These are phyloP conservation scores for Mycosarcoma mackinlayi DNA, from an alignment of 1,284 basidiomycete species.

Conservation along the genomic window DNA sequence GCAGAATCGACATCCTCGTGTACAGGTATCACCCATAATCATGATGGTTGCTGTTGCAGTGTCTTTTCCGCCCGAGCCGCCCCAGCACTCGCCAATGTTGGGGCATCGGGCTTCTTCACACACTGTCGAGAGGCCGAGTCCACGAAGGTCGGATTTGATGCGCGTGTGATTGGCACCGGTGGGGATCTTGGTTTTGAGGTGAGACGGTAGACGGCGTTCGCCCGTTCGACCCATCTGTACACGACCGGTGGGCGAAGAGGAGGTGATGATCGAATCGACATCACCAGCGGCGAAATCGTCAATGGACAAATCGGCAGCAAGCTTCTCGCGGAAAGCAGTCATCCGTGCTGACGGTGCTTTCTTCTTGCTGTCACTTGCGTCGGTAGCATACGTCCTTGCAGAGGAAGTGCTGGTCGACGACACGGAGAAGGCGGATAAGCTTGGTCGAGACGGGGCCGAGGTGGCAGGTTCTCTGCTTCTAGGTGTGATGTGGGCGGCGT, in stretches of 20 bases:
- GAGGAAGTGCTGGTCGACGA: not conserved
- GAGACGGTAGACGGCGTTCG: constrained; percentile 79
- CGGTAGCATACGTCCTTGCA: constrained; percentile 33
- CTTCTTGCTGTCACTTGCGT: constrained; percentile 11
- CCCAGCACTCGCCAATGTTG: constrained; percentile 99
- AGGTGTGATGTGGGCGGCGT: constrained; percentile 52
- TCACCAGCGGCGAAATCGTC: constrained; percentile 57
- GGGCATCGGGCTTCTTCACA: constrained; percentile 99
- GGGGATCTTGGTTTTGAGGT: constrained; percentile 85
- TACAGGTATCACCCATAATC: constrained; percentile 99
- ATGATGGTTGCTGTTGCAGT: constrained; percentile 88
- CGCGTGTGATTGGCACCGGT: constrained; percentile 87
- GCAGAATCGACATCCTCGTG: constrained; percentile 96
- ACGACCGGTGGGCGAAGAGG: constrained; percentile 13
- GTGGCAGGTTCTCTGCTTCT: constrained; percentile 29
- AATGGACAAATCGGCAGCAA: constrained; percentile 54
- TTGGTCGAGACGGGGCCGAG: constrained; percentile 7
- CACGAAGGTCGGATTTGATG: constrained; percentile 95
- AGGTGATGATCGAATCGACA: constrained; percentile 17
- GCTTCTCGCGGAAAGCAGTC: constrained; percentile 52
- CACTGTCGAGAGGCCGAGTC: constrained; percentile 90
- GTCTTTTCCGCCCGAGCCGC: constrained; percentile 79
- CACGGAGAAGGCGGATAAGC: not conserved
- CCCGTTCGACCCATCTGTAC: constrained; percentile 58
- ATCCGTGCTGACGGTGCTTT: constrained; percentile 36